Percentiles rank a stretch among this genome's conserved stretches.
Conservation (phyloP, 75 land plant species). For the Selaginella tamariscina region DNA sequence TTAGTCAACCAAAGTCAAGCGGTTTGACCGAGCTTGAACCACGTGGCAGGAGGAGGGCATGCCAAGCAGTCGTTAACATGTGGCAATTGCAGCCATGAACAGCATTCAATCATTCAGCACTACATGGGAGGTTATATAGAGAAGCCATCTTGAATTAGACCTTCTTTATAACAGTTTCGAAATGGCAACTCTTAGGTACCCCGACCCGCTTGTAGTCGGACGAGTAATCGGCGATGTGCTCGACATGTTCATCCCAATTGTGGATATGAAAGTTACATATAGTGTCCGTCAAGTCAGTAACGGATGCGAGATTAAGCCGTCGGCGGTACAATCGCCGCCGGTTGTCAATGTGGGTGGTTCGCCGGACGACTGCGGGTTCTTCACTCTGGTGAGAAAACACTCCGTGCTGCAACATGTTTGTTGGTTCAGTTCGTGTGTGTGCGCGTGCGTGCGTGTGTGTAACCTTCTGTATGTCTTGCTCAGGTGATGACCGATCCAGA, state of each 20-base stretch:
- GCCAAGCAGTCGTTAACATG: too few species aligned
- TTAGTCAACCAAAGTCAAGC: too few species aligned
- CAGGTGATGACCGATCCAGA: constrained; percentile 91
- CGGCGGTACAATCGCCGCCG: constrained; percentile 34
- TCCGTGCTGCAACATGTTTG: neutral
- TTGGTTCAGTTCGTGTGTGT: neutral
- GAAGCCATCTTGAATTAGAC: too few species aligned
- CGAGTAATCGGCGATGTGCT: constrained; percentile 56
- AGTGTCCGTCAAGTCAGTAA: constrained; percentile 32
- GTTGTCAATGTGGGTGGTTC: constrained; percentile 39
- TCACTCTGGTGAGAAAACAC: constrained; percentile 31
- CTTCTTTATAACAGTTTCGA: too few species aligned
- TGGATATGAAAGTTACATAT: constrained; percentile 30
- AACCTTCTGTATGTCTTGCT: neutral
- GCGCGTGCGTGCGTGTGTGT: neutral
- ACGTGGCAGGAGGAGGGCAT: too few species aligned
- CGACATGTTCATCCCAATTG: constrained; percentile 35
- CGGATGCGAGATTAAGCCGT: constrained; percentile 57
- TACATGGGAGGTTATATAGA: too few species aligned
- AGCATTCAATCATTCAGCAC: too few species aligned
- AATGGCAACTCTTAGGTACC: too few species aligned
- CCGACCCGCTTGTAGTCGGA: constrained; percentile 52
- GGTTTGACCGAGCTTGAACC: too few species aligned
- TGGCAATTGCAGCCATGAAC: too few species aligned
- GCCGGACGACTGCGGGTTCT: constrained; percentile 33